Conservation (phyloP, 2,329 filamentous ascomycete species). For the Epichloe glyceriae region DNA sequence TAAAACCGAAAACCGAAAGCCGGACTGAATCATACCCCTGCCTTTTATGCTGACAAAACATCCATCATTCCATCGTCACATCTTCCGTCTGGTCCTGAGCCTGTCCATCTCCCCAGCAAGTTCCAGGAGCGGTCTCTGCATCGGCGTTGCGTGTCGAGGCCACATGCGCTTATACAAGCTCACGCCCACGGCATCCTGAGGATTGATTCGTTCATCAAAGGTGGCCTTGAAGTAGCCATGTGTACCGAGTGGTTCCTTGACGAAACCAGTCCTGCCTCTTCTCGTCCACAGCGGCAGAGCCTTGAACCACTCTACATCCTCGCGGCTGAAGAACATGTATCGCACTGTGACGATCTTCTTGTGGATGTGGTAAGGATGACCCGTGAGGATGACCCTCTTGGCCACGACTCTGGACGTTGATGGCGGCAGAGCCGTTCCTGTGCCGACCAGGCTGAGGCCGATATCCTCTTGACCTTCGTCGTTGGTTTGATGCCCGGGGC, state of each 20-base stretch:
- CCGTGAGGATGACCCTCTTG: constrained; percentile 87
- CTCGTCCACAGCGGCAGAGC: constrained; percentile 90
- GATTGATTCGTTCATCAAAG: constrained; percentile 92
- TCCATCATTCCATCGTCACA: constrained; percentile 21
- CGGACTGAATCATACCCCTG: too few species aligned
- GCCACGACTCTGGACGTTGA: constrained; percentile 69
- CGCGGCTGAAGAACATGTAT: constrained; percentile 99
- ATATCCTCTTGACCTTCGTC: constrained; percentile 32
- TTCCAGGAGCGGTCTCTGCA: constrained; percentile 31
- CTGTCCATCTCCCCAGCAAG: constrained; percentile 9
- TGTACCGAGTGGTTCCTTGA: constrained; percentile 90
- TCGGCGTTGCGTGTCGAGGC: constrained; percentile 52
- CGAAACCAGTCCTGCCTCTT: constrained; percentile 72
- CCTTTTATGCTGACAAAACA: neutral
- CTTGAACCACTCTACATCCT: constrained; percentile 97
- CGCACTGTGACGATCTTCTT: constrained; percentile 93
- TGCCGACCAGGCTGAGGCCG: constrained; percentile 63
- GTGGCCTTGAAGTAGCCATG: constrained; percentile 99
- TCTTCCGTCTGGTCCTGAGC: constrained; percentile 15
- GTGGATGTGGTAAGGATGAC: constrained; percentile 97
- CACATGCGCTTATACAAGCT: constrained; percentile 79
- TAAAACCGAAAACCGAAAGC: too few species aligned
- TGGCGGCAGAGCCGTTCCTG: constrained; percentile 74
- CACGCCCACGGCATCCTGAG: constrained; percentile 84
- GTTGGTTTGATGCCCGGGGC: constrained; percentile 27